A percentile compares a stretch with the other conserved stretches of the same genome.
Evolutionary conservation across 1,284 basidiomycete genomes (phyloP).

Genomic region (Papiliotrema laurentii): DNA sequence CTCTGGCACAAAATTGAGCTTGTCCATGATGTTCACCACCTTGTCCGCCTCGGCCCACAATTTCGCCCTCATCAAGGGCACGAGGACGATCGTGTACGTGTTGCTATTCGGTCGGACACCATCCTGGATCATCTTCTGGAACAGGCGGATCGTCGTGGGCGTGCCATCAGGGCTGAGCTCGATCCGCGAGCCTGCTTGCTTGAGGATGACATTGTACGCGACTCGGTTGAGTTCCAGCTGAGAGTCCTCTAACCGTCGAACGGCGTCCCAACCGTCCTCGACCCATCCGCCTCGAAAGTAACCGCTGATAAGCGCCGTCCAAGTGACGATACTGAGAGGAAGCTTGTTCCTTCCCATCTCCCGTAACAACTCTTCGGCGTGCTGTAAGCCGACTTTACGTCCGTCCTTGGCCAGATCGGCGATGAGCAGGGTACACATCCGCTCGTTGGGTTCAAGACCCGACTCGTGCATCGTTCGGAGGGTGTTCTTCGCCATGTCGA

Average conservation of each 20-base stretch:
- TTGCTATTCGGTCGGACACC: slow-evolving; percentile 56
- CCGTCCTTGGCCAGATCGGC: slow-evolving; percentile 61
- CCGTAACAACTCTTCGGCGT: slow-evolving; percentile 62
- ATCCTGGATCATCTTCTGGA: slow-evolving; percentile 59
- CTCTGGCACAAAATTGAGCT: slow-evolving; percentile 43
- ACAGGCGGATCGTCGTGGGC: slow-evolving; percentile 46
- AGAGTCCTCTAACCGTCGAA: slow-evolving; percentile 58
- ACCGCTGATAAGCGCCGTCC: slow-evolving; percentile 44
- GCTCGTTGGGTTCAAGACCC: slow-evolving; percentile 66
- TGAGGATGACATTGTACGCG: slow-evolving; percentile 71
- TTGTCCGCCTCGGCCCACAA: slow-evolving; percentile 59
- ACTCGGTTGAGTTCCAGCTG: slow-evolving; percentile 57
- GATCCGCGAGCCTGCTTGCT: slow-evolving; percentile 54
- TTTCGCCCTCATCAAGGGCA: slow-evolving; percentile 56
- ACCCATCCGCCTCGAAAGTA: slow-evolving; percentile 44
- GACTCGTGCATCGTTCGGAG: slow-evolving; percentile 66
- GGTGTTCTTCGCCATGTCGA: slow-evolving; percentile 61
- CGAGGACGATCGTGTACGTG: slow-evolving; percentile 70
- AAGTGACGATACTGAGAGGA: slow-evolving; percentile 42
- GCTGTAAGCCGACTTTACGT: slow-evolving; percentile 55
- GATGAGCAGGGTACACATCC: slow-evolving; percentile 69
- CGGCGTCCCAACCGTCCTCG: slow-evolving; percentile 50
- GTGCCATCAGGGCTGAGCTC: not conserved
- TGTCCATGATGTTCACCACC: slow-evolving; percentile 59
- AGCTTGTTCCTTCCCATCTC: slow-evolving; percentile 61